Evolutionary conservation across 352 stramenopile genomes (phyloP).

Genomic region (Hyaloperonospora brassicae): DNA sequence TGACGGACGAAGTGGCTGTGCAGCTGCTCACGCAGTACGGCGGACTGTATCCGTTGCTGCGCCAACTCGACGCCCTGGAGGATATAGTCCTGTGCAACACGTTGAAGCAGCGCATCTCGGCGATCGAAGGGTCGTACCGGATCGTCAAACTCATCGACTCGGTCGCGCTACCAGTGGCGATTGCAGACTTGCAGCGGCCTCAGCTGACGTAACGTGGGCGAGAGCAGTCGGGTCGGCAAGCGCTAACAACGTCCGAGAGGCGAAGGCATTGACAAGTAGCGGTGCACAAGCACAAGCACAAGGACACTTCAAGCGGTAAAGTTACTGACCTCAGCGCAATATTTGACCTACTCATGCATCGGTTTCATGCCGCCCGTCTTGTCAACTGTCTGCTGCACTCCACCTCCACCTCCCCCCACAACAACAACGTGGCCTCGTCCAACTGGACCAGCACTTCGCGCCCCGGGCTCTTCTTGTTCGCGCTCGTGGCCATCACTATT

Average conservation of each 20-base stretch:
- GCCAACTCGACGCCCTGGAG: constrained; percentile 54
- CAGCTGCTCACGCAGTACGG: constrained; percentile 58
- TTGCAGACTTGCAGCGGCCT: constrained; percentile 40
- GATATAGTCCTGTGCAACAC: constrained; percentile 41
- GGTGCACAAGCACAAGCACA: constrained; percentile 12
- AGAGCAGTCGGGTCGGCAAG: background rate
- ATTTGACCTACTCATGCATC: constrained; percentile 23
- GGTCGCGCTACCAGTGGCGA: constrained; percentile 40
- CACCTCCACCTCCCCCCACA: background rate
- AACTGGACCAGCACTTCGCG: constrained; percentile 10
- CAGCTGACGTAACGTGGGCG: constrained; percentile 17
- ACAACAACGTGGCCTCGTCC: constrained; percentile 14
- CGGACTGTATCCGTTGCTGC: constrained; percentile 45
- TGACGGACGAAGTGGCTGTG: constrained; percentile 51
- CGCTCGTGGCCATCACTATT: constrained; percentile 35
- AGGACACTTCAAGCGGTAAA: constrained; percentile 18
- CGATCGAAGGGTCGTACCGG: constrained; percentile 69
- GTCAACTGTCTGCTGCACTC: background rate
- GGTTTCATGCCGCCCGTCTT: constrained; percentile 24
- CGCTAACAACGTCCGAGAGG: background rate
- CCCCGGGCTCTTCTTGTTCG: constrained; percentile 10
- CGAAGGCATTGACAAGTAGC: constrained; percentile 10
- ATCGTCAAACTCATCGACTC: constrained; percentile 58
- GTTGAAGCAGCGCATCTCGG: constrained; percentile 66
- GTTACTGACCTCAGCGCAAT: constrained; percentile 14